Conservation (phyloP, 1,284 basidiomycete species). For the Cutaneotrichosporon dermatis region DNA sequence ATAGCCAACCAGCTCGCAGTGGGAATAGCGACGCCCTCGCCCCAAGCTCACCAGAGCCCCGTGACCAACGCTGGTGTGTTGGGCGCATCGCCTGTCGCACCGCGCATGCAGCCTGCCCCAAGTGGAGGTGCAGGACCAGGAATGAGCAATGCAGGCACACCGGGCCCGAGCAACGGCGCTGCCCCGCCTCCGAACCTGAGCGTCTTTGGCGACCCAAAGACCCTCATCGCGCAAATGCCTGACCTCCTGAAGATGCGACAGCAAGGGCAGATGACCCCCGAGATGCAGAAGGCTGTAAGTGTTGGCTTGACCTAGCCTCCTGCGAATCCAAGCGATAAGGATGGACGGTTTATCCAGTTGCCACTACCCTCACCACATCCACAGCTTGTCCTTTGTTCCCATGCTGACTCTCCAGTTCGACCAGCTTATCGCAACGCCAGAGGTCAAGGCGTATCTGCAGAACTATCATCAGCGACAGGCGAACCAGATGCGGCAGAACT, state of each 20-base stretch:
- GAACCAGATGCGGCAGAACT: conserved; percentile 13
- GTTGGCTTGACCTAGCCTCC: too few relatives aligned
- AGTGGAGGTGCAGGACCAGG: conserved; percentile 17
- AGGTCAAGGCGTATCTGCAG: conserved; percentile 18
- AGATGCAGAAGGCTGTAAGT: conserved; percentile 20
- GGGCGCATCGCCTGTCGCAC: conserved; percentile 16
- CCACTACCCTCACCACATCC: too few relatives aligned
- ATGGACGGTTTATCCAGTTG: too few relatives aligned
- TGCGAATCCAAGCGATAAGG: too few relatives aligned
- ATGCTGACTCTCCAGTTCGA: conserved; percentile 16
- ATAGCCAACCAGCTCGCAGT: conserved; percentile 9
- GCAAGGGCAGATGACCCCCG: conserved; percentile 13
- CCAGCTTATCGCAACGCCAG: conserved; percentile 14
- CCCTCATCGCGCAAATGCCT: conserved; percentile 18
- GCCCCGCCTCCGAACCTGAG: neutral
- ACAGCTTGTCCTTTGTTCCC: neutral
- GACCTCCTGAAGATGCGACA: conserved; percentile 20
- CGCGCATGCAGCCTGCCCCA: conserved; percentile 18
- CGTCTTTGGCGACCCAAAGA: conserved; percentile 17
- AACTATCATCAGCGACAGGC: conserved; percentile 15
- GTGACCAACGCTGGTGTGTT: conserved; percentile 12
- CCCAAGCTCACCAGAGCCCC: conserved; percentile 18
- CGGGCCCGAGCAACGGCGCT: conserved; percentile 5
- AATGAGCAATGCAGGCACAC: conserved; percentile 8
- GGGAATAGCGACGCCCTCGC: conserved; percentile 16